Base-by-base conservation (phyloP, 768 basidiomycete species). In the Podaxis sp. region DNA sequence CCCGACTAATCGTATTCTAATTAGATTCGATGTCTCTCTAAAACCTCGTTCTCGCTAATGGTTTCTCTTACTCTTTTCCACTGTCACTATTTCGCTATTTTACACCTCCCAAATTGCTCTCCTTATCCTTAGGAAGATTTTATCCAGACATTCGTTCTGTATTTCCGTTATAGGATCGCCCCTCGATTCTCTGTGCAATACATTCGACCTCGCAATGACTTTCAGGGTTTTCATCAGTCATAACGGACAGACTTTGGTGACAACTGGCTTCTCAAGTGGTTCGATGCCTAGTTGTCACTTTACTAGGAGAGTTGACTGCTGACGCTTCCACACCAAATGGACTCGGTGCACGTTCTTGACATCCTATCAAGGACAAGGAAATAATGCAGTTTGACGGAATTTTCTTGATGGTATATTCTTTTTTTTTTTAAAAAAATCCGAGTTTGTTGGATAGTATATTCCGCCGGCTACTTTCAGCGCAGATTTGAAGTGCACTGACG, bases 401-500 rank as follows among this genome's bases (percentile, higher is more conserved):
- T 53, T 22, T 37, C 19, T 17, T 17, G 58, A 17, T 17, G 89
- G 87, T 82, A 79, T 65, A 78, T 90, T 40, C 88, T 24, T 2
- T 24, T n/a, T n/a, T 25, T 25, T 25, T 25, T 25, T 25, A 3
- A 25, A 25, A 25, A 25, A 25, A 25, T 25, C 24, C 2, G 25
- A 25, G 25, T 25, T 25, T 25, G 3, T 25, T 25, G 24, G 24
- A 2, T 25, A 25, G 24, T 25, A 79, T 65, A 78, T 90, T 41
- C 88, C 89, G 3, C 83, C 85, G 71, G 81, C 90, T 54, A 75
- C 82, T 17, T 88, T 88, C 68, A 68, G 76, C 3, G 81, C 87
- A 65, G 90, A 91, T 70, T 76, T 76, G 41, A 77, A 73, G 13
- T 93, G 93, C 67, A 69, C 93, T 51, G 73, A 77, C 63, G 77